phyloP scores from a whole-genome alignment of 139 green algal species.

The Micractinium sp. region DNA sequence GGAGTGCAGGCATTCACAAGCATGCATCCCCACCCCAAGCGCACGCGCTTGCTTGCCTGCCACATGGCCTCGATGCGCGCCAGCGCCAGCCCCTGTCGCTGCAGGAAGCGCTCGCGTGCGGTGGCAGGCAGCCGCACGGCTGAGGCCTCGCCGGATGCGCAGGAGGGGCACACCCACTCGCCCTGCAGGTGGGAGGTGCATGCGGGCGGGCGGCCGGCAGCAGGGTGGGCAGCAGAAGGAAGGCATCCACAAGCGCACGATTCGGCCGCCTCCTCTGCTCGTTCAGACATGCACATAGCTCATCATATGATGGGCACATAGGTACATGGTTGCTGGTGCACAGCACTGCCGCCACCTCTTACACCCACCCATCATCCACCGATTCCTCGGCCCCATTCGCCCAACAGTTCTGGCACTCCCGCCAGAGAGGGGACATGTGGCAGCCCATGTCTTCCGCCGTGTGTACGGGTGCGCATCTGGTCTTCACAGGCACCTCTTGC shows the following conservation, averaged over 20 bases:
- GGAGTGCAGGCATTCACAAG: too few species aligned
- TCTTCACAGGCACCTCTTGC: too few species aligned
- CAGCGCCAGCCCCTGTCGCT: slow-evolving; percentile 54
- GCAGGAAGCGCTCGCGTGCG: slow-evolving; percentile 59
- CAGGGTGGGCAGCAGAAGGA: slow-evolving; percentile 81
- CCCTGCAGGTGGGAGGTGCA: slow-evolving; percentile 51
- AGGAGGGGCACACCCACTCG: slow-evolving; percentile 78
- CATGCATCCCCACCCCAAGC: neutral
- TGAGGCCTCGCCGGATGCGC: slow-evolving; percentile 36
- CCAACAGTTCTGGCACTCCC: too few species aligned
- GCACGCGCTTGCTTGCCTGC: slow-evolving; percentile 3
- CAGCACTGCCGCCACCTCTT: too few species aligned
- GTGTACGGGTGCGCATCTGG: neutral
- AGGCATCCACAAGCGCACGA: too few species aligned
- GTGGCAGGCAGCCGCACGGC: slow-evolving; percentile 19
- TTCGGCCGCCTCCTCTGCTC: too few species aligned
- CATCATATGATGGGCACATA: too few species aligned
- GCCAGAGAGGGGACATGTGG: neutral
- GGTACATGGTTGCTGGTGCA: too few species aligned
- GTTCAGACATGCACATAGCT: too few species aligned
- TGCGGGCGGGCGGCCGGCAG: slow-evolving; percentile 73
- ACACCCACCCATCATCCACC: neutral
- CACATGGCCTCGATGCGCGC: slow-evolving; percentile 62
- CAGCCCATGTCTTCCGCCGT: neutral
- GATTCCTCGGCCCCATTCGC: too few species aligned